Conservation (phyloP, 2,329 filamentous ascomycete genomes). For the Hymenoscyphus albidus region DNA sequence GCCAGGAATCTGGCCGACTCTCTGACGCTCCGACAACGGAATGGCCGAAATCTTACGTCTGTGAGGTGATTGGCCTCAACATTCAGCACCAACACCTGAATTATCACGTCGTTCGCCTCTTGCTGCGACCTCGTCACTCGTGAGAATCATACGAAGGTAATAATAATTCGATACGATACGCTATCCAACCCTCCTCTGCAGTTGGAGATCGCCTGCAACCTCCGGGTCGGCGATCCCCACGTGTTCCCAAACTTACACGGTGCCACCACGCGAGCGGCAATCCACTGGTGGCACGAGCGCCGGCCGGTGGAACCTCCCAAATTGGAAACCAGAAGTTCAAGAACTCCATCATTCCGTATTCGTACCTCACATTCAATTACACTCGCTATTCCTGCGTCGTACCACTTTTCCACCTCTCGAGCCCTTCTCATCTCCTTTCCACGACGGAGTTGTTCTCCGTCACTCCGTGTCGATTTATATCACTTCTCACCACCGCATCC, state of each 20-base stretch:
- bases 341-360: not conserved
- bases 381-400: too few species aligned
- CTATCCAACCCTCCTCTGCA: too few species aligned
- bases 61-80: too few species aligned
- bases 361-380: too few species aligned
- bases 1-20: not conserved
- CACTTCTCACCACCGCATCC: not conserved
- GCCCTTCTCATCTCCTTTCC: not conserved
- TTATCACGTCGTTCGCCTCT: not conserved
- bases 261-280: not conserved
- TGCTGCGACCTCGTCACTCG: not conserved
- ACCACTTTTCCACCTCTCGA: too few species aligned
- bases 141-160: not conserved
- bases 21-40: not conserved
- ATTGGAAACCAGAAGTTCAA: not conserved
- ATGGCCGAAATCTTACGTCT: not conserved
- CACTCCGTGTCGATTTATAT: not conserved
- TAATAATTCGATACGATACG: too few species aligned
- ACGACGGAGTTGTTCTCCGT: not conserved
- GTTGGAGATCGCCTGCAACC: not conserved
- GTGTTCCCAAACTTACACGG: not conserved
- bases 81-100: not conserved
- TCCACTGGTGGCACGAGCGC: not conserved
- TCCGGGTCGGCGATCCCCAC: not conserved
- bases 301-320: not conserved